A percentile compares a stretch with the other conserved stretches of the same genome.
Evolutionary conservation across 768 basidiomycete species (phyloP).

Genomic region (Galerina sulciceps): DNA sequence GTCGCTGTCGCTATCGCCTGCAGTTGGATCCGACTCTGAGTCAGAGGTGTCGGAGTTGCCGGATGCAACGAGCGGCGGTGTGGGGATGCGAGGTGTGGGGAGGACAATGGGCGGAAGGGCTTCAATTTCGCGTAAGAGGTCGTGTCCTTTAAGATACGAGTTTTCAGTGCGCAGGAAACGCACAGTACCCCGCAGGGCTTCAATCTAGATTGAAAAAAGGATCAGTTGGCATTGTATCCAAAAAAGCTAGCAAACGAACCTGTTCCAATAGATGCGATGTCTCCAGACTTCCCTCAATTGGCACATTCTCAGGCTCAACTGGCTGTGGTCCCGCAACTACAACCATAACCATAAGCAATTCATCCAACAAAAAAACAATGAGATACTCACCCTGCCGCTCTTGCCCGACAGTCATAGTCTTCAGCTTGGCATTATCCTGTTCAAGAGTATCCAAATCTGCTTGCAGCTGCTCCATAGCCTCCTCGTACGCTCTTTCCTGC

Average conservation of each 20-base stretch:
- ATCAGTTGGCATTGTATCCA: not conserved
- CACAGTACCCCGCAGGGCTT: constrained; percentile 88
- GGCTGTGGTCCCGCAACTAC: constrained; percentile 51
- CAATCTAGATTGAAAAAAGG: constrained; percentile 56
- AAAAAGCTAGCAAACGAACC: constrained; percentile 41
- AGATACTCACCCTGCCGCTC: constrained; percentile 69
- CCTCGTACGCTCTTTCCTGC: constrained; percentile 89
- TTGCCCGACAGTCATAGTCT: constrained; percentile 63
- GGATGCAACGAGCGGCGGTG: constrained; percentile 72
- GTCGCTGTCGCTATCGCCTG: constrained; percentile 12
- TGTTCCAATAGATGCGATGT: constrained; percentile 89
- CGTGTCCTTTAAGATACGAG: constrained; percentile 90
- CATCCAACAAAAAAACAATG: not conserved
- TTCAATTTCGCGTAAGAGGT: constrained; percentile 83
- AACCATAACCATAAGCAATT: not conserved
- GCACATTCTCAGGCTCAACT: constrained; percentile 61
- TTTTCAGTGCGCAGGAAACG: constrained; percentile 95
- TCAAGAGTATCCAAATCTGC: constrained; percentile 85
- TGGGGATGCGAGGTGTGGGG: constrained; percentile 51
- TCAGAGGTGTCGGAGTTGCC: constrained; percentile 69
- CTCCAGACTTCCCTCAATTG: constrained; percentile 82
- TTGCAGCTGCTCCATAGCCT: constrained; percentile 93
- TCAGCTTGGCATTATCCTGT: constrained; percentile 86
- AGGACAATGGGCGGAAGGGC: constrained; percentile 68
- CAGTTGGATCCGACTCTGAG: constrained; percentile 21